These are phyloP conservation scores for Metschnikowia peoriensis DNA, from an alignment of 805 yeast genomes.

Conservation along the genomic window DNA sequence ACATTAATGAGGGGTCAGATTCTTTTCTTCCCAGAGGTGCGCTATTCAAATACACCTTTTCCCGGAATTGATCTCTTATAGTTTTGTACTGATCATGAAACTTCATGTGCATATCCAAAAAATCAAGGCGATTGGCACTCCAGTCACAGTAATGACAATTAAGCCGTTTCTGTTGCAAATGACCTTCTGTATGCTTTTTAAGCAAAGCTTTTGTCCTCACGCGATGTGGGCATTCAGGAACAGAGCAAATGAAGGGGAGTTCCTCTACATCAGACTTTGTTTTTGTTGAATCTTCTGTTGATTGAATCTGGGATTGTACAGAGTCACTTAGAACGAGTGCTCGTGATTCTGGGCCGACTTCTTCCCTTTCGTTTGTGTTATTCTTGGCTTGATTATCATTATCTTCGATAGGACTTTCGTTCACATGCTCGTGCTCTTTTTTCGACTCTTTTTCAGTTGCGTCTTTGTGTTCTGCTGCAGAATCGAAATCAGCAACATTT, in stretches of 20 bases:
- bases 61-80: background rate
- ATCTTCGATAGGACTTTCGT: too few relatives aligned
- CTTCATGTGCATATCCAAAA: conserved; percentile 1
- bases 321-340: too few relatives aligned
- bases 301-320: too few relatives aligned
- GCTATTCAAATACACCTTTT: background rate
- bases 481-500: too few relatives aligned
- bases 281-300: background rate
- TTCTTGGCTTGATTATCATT: too few relatives aligned
- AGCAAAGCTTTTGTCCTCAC: background rate
- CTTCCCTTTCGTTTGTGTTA: too few relatives aligned
- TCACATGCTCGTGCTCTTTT: too few relatives aligned
- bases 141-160: conserved; percentile 3
- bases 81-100: background rate
- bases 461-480: too few relatives aligned
- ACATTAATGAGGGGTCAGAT: background rate
- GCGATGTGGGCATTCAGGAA: background rate
- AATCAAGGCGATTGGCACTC: conserved; percentile 4
- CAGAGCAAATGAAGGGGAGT: background rate
- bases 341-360: too few relatives aligned
- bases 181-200: conserved; percentile 1
- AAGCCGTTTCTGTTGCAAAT: background rate
- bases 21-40: background rate
- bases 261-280: background rate
- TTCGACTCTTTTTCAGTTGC: too few relatives aligned